A percentile compares a stretch with the other conserved stretches of the same genome.
Conservation (phyloP, 2,329 filamentous ascomycete genomes). For the Pseudofabraea citricarpa region DNA sequence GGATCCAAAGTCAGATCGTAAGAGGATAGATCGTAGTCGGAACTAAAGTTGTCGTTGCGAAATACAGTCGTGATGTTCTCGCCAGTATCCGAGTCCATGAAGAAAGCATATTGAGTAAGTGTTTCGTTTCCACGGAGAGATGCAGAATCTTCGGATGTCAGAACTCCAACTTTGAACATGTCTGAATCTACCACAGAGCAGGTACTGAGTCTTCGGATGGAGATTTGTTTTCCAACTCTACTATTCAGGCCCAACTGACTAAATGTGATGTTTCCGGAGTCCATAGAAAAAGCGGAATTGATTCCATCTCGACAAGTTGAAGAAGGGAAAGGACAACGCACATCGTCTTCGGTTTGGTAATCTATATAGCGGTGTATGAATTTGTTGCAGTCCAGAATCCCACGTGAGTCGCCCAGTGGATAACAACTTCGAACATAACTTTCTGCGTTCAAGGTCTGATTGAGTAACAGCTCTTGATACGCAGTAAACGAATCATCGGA, state of each 20-base stretch:
- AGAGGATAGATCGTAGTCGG: not conserved
- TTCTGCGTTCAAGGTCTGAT: constrained; percentile 5
- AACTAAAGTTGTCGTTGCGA: not conserved
- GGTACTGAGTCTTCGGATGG: constrained; percentile 1
- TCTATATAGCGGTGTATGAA: not conserved
- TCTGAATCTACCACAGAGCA: constrained; percentile 3
- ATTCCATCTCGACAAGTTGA: not conserved
- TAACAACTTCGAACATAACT: constrained; percentile 8
- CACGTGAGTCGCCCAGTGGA: not conserved
- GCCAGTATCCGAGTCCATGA: not conserved
- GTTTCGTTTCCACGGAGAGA: not conserved
- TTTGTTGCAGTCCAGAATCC: constrained; percentile 3
- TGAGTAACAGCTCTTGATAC: not conserved
- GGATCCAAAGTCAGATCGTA: not conserved
- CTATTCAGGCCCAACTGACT: constrained; percentile 6
- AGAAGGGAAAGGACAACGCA: not conserved
- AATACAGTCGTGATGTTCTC: not conserved
- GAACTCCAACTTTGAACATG: not conserved
- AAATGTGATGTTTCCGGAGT: constrained; percentile 6
- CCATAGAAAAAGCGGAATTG: constrained; percentile 1
- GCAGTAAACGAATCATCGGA: not conserved
- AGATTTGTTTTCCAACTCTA: constrained; percentile 5
- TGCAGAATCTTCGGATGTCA: not conserved
- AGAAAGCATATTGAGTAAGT: not conserved
- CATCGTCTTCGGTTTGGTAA: not conserved